Evolutionary conservation across 1,284 basidiomycete genomes (phyloP), one percentile per base, ranked within the genome.

Genomic region (Leccinum fallax): DNA sequence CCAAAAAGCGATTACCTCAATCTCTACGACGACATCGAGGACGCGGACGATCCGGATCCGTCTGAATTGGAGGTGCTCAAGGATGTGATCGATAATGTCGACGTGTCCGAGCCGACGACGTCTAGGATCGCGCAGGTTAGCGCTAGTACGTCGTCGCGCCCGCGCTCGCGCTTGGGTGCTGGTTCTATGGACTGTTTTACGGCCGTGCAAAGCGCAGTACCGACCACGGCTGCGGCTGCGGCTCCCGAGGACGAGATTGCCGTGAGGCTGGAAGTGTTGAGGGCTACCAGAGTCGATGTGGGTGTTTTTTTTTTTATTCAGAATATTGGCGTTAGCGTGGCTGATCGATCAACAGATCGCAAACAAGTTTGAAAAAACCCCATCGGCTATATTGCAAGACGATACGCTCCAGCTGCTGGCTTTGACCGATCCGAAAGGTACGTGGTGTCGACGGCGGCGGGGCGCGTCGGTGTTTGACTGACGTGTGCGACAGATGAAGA

Each of bases 21-120:
- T 15, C 46, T 76, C 10, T 76, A 75, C 61, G 67, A 76, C 26
- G 73, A 75, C 24, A 71, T 76, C 36, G 69, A 77, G 13, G 70
- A 74, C n/a, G 40, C 66, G 1, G 74, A 71, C 24, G 62, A 66
- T 3, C 63, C 63, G 3, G 61, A 66, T 2, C 62, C 64, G 4
- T 67, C 62, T 7, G 74, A 70, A 43, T 48, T 58, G 4, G 70
- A 73, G 8, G 54, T 43, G 9, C 30, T 63, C 40, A 62, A n/a
- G 21, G 67, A 73, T 2, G 56, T 43, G 16, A 55, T 58, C 2
- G 71, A 70, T 9, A 28, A 19, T 26, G 21, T 32, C 0, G 57
- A 60, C 2, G 6, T 52, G 21, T 11, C 19, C 16, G 55, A 63
- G 38, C 43, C 65, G 16, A 57, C 59, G 32, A 63, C 59, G 8